These are phyloP conservation scores for Acrasis kona DNA, from an alignment of 78 protist species.

Conservation along the genomic window DNA sequence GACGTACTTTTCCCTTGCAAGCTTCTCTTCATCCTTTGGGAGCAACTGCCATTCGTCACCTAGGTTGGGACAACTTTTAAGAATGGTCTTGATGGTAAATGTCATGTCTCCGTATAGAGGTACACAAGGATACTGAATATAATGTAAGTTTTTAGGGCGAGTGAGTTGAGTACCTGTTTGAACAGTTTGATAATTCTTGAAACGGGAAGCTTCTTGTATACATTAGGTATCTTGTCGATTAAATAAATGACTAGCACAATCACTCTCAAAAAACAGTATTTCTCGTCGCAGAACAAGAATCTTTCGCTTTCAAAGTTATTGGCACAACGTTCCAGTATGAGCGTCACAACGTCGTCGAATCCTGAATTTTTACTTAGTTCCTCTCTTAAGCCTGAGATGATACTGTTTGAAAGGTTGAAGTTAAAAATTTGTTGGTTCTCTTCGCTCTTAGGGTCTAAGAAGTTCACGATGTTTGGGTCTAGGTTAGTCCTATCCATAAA, in stretches of 20 bases:
- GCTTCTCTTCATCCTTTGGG: too few relatives aligned
- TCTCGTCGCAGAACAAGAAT: neutral
- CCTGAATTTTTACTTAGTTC: neutral
- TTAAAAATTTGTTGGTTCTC: too few relatives aligned
- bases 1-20: too few relatives aligned
- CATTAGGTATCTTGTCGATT: neutral
- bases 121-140: conserved; percentile 48
- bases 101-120: conserved; percentile 79
- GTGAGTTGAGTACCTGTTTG: too few relatives aligned
- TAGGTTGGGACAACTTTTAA: conserved; percentile 42
- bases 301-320: neutral
- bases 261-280: neutral
- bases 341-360: neutral
- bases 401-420: too few relatives aligned
- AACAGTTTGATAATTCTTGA: too few relatives aligned
- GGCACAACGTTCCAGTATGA: neutral
- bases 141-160: neutral
- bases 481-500: too few relatives aligned
- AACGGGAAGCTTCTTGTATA: too few relatives aligned
- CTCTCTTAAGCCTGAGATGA: neutral
- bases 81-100: conserved; percentile 22
- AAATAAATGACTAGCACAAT: neutral
- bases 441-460: too few relatives aligned
- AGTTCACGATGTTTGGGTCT: too few relatives aligned
- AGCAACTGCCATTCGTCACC: neutral